Evolutionary conservation across 495 filamentous ascomycete genomes (phyloP), one percentile per base, ranked within the genome.

Genomic region (Neurospora sp.): DNA sequence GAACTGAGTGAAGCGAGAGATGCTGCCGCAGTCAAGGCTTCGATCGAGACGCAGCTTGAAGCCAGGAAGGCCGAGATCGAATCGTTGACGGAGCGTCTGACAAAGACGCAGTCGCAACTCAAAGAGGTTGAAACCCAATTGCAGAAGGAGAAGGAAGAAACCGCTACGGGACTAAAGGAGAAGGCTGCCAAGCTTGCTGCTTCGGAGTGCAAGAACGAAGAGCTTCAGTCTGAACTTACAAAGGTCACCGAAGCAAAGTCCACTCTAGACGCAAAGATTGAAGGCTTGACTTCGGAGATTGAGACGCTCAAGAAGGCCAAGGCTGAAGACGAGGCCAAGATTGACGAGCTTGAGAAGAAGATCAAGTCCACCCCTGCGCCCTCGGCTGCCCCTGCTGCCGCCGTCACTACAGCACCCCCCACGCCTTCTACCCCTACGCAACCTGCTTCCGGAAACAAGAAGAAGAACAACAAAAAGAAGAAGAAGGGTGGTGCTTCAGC

Each of bases 391-490:
- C 71, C 79, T 10, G 41, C 73, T 35, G 53, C 77, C 39, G 20
- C 72, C 5, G 53, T 39, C 47, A 14, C 65, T 73, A 12, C 44
- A 71, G 22, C 72, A 37, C 44, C 71, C 71, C 37, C 73, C 75
- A 37, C 1, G 53, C 70, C 35, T 35, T 75, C 38, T 72, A 77
- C 12, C 61, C 22, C 75, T 31, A 65, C 78, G 20, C 70, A 72
- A 35, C 61, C 77, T 12, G 31, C 78, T 0, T 74, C 76, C n/a
- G 81, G 78, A 6, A 80, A 81, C 22, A 93, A 91, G 80, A 96
- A 94, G 84, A 97, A 93, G 78, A 96, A 92, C 68, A 92, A 90
- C 70, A 96, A 95, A 80, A 97, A 95, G 85, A 97, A 96, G 86
- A 97, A 93, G 85, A 90, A 88, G 45, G 88, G 86, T 18, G 89